Base-by-base conservation (phyloP, 495 filamentous ascomycete genomes). In the Talaromyces thailandensis region DNA sequence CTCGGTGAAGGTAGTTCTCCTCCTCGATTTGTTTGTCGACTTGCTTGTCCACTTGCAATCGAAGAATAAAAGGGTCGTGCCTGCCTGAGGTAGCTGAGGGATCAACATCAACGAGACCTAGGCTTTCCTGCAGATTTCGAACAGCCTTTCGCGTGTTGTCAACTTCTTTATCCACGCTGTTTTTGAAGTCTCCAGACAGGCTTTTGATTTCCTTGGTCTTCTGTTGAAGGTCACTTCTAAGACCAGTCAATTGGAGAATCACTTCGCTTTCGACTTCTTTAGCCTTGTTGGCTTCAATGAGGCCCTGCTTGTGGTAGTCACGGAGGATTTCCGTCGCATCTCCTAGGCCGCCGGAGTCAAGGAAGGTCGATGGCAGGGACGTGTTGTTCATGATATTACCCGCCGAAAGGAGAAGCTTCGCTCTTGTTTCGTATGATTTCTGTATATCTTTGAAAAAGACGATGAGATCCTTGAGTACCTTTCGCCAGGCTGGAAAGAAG, bases 161-260 rank as follows among this genome's bases (percentile, higher is more conserved):
- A n/a, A 81, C 74, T 62, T 83, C 82, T 67, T 78, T 79, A 43
- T 86, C 83, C 16, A 83, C 81, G 2, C 76, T 78, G 66, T 95
- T 98, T 71, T 96, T 96, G 73, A 98, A 98, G 73, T 98, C 94
- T 2, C 90, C 87, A 6, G 91, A 87, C 5, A 98, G 78, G 62
- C 83, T 88, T 73, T 94, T 96, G 73, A 98, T 98, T 75, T 98
- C 94, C 75, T 97, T 98, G 68, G 93, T 94, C 77, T 98, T 98
- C 75, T 93, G 90, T 59, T 88, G 86, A 18, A 98, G 79, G 72
- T 98, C 94, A 67, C 85, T 92, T 52, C 94, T 78, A 24, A 98
- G 78, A 14, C 90, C 92, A 5, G 87, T 91, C 52, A 98, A 81
- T 59, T 91, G 90, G 51, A 87, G 82, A 64, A 98, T 91, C 35